A percentile compares a stretch with the other conserved stretches of the same genome.
phyloP scores from a whole-genome alignment of 1,284 basidiomycete genomes.

The Cutaneotrichosporon sp. region DNA sequence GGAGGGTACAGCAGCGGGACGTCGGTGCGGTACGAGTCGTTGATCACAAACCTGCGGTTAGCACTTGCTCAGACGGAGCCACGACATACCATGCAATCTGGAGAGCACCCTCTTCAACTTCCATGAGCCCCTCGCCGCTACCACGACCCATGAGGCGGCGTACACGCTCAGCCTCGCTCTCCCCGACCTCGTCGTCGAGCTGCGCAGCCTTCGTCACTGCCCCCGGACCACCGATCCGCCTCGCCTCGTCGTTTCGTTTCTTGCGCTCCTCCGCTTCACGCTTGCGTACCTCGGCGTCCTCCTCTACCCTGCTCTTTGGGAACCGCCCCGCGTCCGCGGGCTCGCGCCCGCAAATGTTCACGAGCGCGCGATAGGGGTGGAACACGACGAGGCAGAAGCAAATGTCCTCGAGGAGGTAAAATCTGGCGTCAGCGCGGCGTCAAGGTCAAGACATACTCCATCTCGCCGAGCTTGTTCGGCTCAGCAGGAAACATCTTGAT shows the following conservation, averaged over 20 bases:
- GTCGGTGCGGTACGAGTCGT: slow-evolving; percentile 90
- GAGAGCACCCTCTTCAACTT: slow-evolving; percentile 51
- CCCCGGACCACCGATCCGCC: slow-evolving; percentile 6
- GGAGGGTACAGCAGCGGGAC: slow-evolving; percentile 87
- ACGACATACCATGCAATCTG: slow-evolving; percentile 51
- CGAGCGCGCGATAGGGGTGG: slow-evolving; percentile 86
- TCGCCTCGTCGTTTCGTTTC: slow-evolving; percentile 28
- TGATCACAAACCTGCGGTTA: slow-evolving; percentile 79
- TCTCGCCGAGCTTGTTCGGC: slow-evolving; percentile 88
- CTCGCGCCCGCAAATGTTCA: slow-evolving; percentile 62
- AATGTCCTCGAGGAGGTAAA: slow-evolving; percentile 92
- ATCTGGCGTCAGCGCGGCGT: slow-evolving; percentile 47
- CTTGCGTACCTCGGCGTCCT: slow-evolving; percentile 38
- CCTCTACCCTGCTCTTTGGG: slow-evolving; percentile 32
- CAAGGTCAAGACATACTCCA: slow-evolving; percentile 58
- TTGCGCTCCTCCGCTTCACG: slow-evolving; percentile 26
- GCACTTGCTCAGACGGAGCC: not conserved
- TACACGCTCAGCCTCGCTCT: slow-evolving; percentile 36
- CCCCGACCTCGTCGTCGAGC: slow-evolving; percentile 21
- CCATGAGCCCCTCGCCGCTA: slow-evolving; percentile 44
- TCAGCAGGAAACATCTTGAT: slow-evolving; percentile 75
- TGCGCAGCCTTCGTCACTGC: not conserved
- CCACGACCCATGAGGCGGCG: slow-evolving; percentile 43
- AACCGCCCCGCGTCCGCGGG: slow-evolving; percentile 43
- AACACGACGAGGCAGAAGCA: slow-evolving; percentile 91